Evolutionary conservation across 257 asterid species (phyloP), one percentile per base, ranked within the genome.

Genomic region (Solanum bukasovii): DNA sequence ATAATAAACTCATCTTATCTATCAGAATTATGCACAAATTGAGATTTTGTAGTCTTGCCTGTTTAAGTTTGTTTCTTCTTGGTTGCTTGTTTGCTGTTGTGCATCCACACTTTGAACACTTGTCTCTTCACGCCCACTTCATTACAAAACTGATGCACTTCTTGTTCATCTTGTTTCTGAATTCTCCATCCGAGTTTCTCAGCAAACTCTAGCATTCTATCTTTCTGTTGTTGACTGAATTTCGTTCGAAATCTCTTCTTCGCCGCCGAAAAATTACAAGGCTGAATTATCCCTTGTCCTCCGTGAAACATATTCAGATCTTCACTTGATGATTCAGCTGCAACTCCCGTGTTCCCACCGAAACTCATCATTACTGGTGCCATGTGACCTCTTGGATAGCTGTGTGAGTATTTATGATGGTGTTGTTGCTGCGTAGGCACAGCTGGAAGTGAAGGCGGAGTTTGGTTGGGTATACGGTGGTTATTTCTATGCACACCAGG

Each of bases 21-120:
- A 14, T 44, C 37, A 79, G 65, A 44, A 8, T 42, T 79, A 79
- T 79, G 84, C 65, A 44, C 84, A 79, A 25, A 14, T 13, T 10
- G 37, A 4, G 23, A 33, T 78, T 78, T 35, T 13, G 35, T 33
- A 78, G 63, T 79, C 84, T 79, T 44, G 84, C 84, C 84, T 79
- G 81, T 90, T 46, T 87, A 89, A 87, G 42, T 72, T 68, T 88
- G 89, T 90, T 90, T 93, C 93, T 90, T 96, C 92, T 95, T 96
- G 90, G 87, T 89, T 0, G 97, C 95, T 87, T 95, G 98, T 89
- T 95, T 96, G 88, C 93, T 93, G 90, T 96, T 96, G 91, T 96
- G 98, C 96, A 96, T 94, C 94, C 95, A 96, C 13, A 96, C 98
- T 84, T 95, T 96, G 88, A 95, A 95, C 10, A 93, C 98, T 81